Evolutionary conservation across 2,329 filamentous ascomycete species (phyloP), one percentile per base, ranked within the genome.

Genomic region (Domatiomyces globalis): DNA sequence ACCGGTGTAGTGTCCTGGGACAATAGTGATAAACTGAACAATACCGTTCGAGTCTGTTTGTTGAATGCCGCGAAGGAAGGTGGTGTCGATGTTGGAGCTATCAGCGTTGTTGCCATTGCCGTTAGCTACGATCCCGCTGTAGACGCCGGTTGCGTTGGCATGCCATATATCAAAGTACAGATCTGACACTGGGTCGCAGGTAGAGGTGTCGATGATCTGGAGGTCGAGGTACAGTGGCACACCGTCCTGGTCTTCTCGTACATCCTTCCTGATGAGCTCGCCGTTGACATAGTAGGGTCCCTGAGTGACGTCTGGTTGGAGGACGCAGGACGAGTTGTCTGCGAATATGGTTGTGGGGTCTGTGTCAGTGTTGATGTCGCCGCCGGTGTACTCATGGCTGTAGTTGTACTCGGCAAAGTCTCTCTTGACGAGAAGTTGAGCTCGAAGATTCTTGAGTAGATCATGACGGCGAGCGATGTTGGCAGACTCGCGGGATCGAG

Each of bases 261-360:
- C 60, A 51, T 71, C 61, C n/a, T 63, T 54, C 29, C 68, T 65
- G 50, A 70, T 63, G 4, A 66, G 59, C 50, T 70, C 68, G 10
- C 67, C 66, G 7, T 60, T 59, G 29, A 70, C 66, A 46, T 66
- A 79, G 65, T 77, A 79, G 18, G 76, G 76, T 0, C 75, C 75
- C 60, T 76, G 67, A 2, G 71, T 77, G 18, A 72, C 70, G 60
- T 78, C 75, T 0, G 74, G 73, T n/a, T 67, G 72, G 25, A 78
- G 65, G 22, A 76, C 64, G 55, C 75, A 78, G 17, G 71, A 53
- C 56, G 66, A 43, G 60, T 63, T 61, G 6, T 63, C 64, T 10
- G 58, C 54, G 42, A 67, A 67, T 25, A 67, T 55, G 5, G 62
- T 54, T 0, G 48, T 47, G n/a, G 53, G 3, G 62, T 60, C 49